A percentile compares a stretch with the other conserved stretches of the same genome.
phyloP scores from a whole-genome alignment of 1,284 basidiomycete species.

The Microbotryum scabiosae region DNA sequence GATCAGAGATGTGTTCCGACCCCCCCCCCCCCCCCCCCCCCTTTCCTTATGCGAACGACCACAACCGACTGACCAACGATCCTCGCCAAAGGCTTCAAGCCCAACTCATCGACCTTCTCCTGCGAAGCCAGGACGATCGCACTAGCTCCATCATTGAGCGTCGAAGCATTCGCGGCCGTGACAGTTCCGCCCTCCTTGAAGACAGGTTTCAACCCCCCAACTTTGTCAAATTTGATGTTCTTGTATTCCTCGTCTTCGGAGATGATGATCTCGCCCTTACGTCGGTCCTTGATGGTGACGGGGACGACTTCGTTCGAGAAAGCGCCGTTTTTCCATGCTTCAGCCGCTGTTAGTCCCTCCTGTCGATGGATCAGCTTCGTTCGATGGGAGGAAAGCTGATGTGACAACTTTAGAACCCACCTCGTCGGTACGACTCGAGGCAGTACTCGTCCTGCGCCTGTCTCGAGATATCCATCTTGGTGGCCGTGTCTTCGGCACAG shows the following conservation, averaged over 20 bases:
- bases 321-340: slow-evolving; percentile 74
- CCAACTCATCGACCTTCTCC: slow-evolving; percentile 33
- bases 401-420: slow-evolving; percentile 34
- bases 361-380: too few relatives aligned
- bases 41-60: slow-evolving; percentile 33
- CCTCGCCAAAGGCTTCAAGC: slow-evolving; percentile 39
- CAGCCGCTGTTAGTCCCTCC: slow-evolving; percentile 53
- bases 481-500: slow-evolving; percentile 42
- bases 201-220: slow-evolving; percentile 39
- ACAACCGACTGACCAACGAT: slow-evolving; percentile 35
- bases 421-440: slow-evolving; percentile 73
- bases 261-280: slow-evolving; percentile 70
- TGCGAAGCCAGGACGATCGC: slow-evolving; percentile 40
- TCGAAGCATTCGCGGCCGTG: slow-evolving; percentile 42
- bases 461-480: slow-evolving; percentile 37
- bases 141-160: slow-evolving; percentile 42
- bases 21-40: too few relatives aligned
- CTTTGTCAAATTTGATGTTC: slow-evolving; percentile 42
- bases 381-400: too few relatives aligned
- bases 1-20: too few relatives aligned
- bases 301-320: slow-evolving; percentile 85
- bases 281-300: slow-evolving; percentile 76
- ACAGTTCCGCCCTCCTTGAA: slow-evolving; percentile 42
- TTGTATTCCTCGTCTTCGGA: slow-evolving; percentile 94
- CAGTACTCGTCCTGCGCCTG: slow-evolving; percentile 53